Evolutionary conservation across 2,329 filamentous ascomycete genomes (phyloP).

Genomic region (Aspergillus aculeatinus): DNA sequence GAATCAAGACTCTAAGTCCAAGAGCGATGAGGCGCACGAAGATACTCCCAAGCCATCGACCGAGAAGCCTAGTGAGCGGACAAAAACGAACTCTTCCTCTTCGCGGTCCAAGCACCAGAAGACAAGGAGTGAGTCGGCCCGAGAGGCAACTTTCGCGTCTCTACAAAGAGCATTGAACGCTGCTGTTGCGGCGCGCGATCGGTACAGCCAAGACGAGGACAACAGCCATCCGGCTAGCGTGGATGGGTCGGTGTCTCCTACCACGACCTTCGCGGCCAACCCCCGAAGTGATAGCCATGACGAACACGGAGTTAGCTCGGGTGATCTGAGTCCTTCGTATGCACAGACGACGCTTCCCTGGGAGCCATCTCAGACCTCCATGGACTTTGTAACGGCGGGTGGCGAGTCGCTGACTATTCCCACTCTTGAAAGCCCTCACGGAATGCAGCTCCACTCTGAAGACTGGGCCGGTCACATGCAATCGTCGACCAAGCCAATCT

Average conservation of each 20-base stretch:
- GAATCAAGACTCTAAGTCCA: constrained; percentile 18
- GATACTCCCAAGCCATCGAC: constrained; percentile 31
- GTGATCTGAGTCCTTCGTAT: constrained; percentile 23
- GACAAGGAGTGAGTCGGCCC: constrained; percentile 38
- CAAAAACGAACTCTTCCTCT: constrained; percentile 21
- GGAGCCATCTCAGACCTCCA: constrained; percentile 27
- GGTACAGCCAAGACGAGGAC: constrained; percentile 26
- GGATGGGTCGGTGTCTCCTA: constrained; percentile 31
- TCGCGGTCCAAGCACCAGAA: constrained; percentile 37
- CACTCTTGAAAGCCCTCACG: constrained; percentile 19
- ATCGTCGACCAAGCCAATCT: constrained; percentile 17
- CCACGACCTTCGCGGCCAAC: constrained; percentile 24
- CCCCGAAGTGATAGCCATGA: constrained; percentile 15
- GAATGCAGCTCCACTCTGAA: constrained; percentile 19
- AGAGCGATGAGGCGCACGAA: constrained; percentile 26
- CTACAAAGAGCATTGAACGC: constrained; percentile 45
- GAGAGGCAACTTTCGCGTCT: constrained; percentile 46
- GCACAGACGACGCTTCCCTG: constrained; percentile 33
- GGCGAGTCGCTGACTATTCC: constrained; percentile 24
- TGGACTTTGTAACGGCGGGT: constrained; percentile 26
- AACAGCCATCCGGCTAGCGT: constrained; percentile 24
- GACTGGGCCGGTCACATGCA: constrained; percentile 29
- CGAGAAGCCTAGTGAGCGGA: constrained; percentile 20
- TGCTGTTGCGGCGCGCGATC: constrained; percentile 40
- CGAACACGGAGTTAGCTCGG: constrained; percentile 9